Evolutionary conservation across 2,329 filamentous ascomycete genomes (phyloP), one percentile per base, ranked within the genome.

Genomic region (Cryphonectria carpinicola): DNA sequence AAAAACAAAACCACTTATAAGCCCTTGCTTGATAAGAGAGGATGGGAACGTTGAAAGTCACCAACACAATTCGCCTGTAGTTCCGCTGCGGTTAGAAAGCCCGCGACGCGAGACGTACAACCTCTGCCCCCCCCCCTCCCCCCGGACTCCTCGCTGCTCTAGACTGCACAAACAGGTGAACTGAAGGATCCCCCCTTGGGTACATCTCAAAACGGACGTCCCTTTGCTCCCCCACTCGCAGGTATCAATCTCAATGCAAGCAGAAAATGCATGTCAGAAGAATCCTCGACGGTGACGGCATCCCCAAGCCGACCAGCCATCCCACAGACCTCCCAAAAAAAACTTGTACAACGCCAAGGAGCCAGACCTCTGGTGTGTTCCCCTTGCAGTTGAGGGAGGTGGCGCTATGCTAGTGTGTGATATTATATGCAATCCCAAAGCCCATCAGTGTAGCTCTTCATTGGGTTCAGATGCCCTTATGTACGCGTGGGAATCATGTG

Each of bases 381-480:
- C 70, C 60, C 43, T 10, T 10, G 52, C 28, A 17, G 13, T 25
- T 25, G 62, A 43, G 28, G 37, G 70, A 66, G 46, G 56, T 68
- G 71, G 71, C 66, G 41, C 32, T 62, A 72, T 68, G 71, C 68
- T 70, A 68, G 46, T 67, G 46, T 66, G 56, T 66, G 67, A 67
- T 68, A 72, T 71, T 62, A 72, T 70, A 69, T 72, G 71, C 63
- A 65, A 71, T 49, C n/a, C 67, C 39, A 39, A 22, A 71, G 43
- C 32, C 66, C 1, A 39, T 65, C 60, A 22, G 58, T 49, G 37
- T 64, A n/a, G 66, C 41, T 52, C 41, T 52, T 5, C 37, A 68
- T 17, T 63, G 52, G 25, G 25, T 1, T 41, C 46, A 56, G 25
- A 43, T 64, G 35, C 41, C 58, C 43, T 68, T 68, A 62, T 64